Evolutionary conservation across 441 rosid species (phyloP).

Genomic region (Cnidoscolus chayamansa): DNA sequence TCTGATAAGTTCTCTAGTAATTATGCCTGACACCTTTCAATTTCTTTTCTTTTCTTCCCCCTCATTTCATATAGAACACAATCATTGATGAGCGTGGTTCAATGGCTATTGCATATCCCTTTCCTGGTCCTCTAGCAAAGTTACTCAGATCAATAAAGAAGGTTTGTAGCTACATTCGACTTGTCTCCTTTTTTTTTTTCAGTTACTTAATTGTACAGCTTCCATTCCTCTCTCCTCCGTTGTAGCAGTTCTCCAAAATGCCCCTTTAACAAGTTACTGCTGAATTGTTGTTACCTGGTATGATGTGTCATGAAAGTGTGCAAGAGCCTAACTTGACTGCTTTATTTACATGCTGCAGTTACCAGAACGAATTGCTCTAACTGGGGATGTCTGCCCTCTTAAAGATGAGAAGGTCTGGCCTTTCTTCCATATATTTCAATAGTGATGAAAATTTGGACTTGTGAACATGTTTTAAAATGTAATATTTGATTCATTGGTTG

Average conservation of each 20-base stretch:
- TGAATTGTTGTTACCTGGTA: background rate
- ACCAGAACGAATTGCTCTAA: conserved; percentile 72
- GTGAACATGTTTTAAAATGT: background rate
- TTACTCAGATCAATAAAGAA: conserved; percentile 55
- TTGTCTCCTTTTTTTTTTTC: conserved; percentile 11
- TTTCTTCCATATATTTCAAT: conserved; percentile 12
- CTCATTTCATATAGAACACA: conserved; percentile 50
- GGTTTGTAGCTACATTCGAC: conserved; percentile 41
- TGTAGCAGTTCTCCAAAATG: background rate
- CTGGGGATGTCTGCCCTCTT: conserved; percentile 69
- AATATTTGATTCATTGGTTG: background rate
- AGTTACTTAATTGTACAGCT: background rate
- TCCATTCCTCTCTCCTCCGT: background rate
- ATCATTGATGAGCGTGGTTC: conserved; percentile 87
- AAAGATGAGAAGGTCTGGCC: conserved; percentile 56
- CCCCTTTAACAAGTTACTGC: background rate
- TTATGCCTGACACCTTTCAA: background rate
- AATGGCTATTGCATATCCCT: conserved; percentile 60
- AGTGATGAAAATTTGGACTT: conserved; percentile 3
- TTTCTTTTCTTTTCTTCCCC: conserved; percentile 4
- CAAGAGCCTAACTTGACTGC: conserved; percentile 18
- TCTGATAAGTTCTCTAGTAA: conserved; percentile 1
- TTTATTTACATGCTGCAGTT: conserved; percentile 44
- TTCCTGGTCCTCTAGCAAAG: conserved; percentile 66
- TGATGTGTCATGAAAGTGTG: conserved; percentile 2